These are phyloP conservation scores for Diddensiella caesifluorescens DNA, from an alignment of 805 yeast genomes.

Conservation along the genomic window DNA sequence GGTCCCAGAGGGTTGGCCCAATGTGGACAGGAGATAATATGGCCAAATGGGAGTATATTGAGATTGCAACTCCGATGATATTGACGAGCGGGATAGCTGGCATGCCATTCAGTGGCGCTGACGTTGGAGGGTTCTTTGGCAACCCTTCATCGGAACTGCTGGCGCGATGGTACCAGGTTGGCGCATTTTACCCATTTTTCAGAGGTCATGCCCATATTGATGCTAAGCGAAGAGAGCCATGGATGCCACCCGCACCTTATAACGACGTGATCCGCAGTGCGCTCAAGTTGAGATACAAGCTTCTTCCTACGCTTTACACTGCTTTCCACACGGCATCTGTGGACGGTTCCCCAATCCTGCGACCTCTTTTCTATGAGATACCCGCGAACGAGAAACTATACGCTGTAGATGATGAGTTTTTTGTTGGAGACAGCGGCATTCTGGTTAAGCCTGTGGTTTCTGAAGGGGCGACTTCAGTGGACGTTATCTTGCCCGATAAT, in stretches of 20 bases:
- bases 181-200: constrained; percentile 94
- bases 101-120: constrained; percentile 92
- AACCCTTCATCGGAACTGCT: constrained; percentile 77
- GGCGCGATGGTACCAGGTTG: constrained; percentile 93
- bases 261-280: constrained; percentile 63
- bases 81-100: constrained; percentile 77
- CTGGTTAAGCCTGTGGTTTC: constrained; percentile 76
- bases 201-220: constrained; percentile 97
- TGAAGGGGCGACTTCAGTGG: constrained; percentile 40
- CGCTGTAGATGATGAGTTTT: constrained; percentile 77
- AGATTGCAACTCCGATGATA: constrained; percentile 79
- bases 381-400: constrained; percentile 42
- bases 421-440: constrained; percentile 63
- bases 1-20: constrained; percentile 87
- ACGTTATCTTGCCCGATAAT: constrained; percentile 43
- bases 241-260: constrained; percentile 73
- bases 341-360: constrained; percentile 62
- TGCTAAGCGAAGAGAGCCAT: constrained; percentile 88
- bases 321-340: constrained; percentile 60
- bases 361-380: constrained; percentile 30
- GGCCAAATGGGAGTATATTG: constrained; percentile 86
- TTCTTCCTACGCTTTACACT: constrained; percentile 78
- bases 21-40: constrained; percentile 98
- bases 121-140: constrained; percentile 95
- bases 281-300: constrained; percentile 62